Evolutionary conservation across 345 rosid species (phyloP).

Genomic region (Pseudoturritis turrita): DNA sequence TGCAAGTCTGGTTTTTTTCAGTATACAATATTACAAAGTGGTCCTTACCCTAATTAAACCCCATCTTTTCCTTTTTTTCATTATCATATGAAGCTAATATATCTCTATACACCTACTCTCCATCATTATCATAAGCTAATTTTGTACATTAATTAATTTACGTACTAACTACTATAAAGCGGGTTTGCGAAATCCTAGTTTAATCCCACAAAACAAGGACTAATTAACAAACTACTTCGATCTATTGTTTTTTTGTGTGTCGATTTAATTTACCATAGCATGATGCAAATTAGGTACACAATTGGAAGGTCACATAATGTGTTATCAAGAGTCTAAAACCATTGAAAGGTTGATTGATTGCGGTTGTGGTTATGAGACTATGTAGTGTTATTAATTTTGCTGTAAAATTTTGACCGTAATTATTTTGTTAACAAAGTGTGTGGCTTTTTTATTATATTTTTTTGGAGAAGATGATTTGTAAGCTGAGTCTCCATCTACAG

Average conservation of each 20-base stretch:
- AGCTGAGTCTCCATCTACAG: background rate
- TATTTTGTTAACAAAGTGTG: background rate
- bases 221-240: slow-evolving; percentile 6
- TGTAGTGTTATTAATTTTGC: background rate
- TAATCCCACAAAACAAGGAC: slow-evolving; percentile 19
- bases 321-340: background rate
- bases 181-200: background rate
- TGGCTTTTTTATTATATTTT: no score
- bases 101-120: slow-evolving; percentile 19
- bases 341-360: background rate
- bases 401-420: background rate
- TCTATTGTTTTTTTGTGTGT: background rate
- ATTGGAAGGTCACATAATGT: background rate
- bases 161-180: background rate
- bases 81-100: slow-evolving; percentile 22
- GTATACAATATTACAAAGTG: slow-evolving; percentile 22
- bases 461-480: background rate
- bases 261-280: background rate
- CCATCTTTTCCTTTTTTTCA: slow-evolving; percentile 6
- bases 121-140: slow-evolving; percentile 28
- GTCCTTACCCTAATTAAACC: slow-evolving; percentile 33
- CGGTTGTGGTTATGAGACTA: background rate
- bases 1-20: slow-evolving; percentile 14
- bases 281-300: background rate
- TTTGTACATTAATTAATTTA: slow-evolving; percentile 17